Evolutionary conservation across 345 rosid genomes (phyloP).

Genomic region (Firmiana major): DNA sequence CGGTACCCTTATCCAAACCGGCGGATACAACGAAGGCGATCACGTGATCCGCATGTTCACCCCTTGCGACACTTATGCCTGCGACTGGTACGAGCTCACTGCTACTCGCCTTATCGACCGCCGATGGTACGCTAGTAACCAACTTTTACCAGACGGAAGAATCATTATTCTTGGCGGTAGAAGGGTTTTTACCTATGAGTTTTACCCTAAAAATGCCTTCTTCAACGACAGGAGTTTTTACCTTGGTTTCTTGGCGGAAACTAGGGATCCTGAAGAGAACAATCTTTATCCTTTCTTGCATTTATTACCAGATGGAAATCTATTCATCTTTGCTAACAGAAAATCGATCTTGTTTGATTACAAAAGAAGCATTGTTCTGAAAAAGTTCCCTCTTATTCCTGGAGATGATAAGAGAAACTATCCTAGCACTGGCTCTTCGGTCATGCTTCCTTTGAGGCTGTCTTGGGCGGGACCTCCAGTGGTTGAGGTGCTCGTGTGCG

Average conservation of each 20-base stretch:
- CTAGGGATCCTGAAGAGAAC: slow-evolving; percentile 69
- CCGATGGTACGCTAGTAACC: slow-evolving; percentile 82
- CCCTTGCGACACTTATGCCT: slow-evolving; percentile 40
- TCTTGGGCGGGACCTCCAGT: slow-evolving; percentile 3
- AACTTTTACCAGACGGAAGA: slow-evolving; percentile 74
- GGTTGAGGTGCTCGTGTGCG: slow-evolving; percentile 79
- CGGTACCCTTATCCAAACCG: slow-evolving; percentile 74
- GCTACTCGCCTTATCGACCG: slow-evolving; percentile 33
- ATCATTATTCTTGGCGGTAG: slow-evolving; percentile 71
- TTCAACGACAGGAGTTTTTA: slow-evolving; percentile 24
- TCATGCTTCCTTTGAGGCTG: slow-evolving; percentile 60
- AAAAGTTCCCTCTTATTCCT: slow-evolving; percentile 59
- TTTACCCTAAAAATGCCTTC: slow-evolving; percentile 42
- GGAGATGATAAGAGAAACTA: slow-evolving; percentile 64
- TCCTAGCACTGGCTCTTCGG: slow-evolving; percentile 83
- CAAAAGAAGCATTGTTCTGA: slow-evolving; percentile 36
- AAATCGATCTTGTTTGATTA: slow-evolving; percentile 63
- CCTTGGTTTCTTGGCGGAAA: slow-evolving; percentile 57
- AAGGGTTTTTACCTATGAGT: slow-evolving; percentile 60
- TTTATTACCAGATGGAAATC: slow-evolving; percentile 68
- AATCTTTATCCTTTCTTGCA: slow-evolving; percentile 84
- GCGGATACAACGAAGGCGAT: slow-evolving; percentile 65
- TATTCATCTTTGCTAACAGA: slow-evolving; percentile 70
- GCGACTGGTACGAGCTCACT: slow-evolving; percentile 65
- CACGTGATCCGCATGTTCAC: slow-evolving; percentile 45